Conservation (phyloP, 768 basidiomycete genomes). For the Mycena sanguinolenta region DNA sequence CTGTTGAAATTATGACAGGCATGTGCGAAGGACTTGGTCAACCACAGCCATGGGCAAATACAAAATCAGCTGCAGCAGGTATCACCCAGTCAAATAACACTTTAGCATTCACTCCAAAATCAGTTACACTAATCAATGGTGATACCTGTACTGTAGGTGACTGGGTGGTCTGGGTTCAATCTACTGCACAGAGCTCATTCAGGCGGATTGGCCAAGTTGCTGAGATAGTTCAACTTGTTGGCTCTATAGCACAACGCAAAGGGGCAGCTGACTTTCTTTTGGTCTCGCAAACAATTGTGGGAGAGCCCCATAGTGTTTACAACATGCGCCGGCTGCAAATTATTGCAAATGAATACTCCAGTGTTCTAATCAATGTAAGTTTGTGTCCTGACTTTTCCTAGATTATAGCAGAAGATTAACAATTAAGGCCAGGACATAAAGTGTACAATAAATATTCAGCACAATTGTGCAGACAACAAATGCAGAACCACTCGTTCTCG, state of each 20-base stretch:
- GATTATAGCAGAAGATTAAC: no score
- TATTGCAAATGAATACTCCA: no score
- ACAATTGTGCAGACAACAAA: no score
- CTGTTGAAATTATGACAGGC: background rate
- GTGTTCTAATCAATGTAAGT: no score
- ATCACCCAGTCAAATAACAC: no score
- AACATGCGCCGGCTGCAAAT: slow-evolving; percentile 18
- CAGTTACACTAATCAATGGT: no score
- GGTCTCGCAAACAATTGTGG: background rate
- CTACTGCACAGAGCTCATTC: background rate
- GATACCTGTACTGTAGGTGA: slow-evolving; percentile 51
- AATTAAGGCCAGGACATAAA: no score
- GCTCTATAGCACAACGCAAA: background rate
- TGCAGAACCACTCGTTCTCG: no score
- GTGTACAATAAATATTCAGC: no score
- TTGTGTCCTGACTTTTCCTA: no score
- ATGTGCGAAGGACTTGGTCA: background rate
- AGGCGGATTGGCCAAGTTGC: background rate
- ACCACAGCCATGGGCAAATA: background rate
- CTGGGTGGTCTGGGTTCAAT: background rate
- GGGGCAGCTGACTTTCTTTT: slow-evolving; percentile 12
- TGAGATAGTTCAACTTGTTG: background rate
- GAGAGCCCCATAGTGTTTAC: slow-evolving; percentile 7
- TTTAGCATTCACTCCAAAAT: no score
- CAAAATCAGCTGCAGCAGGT: no score